These are phyloP conservation scores for Thermothielavioides terrestris DNA, from an alignment of 495 filamentous ascomycete species.

Conservation along the genomic window DNA sequence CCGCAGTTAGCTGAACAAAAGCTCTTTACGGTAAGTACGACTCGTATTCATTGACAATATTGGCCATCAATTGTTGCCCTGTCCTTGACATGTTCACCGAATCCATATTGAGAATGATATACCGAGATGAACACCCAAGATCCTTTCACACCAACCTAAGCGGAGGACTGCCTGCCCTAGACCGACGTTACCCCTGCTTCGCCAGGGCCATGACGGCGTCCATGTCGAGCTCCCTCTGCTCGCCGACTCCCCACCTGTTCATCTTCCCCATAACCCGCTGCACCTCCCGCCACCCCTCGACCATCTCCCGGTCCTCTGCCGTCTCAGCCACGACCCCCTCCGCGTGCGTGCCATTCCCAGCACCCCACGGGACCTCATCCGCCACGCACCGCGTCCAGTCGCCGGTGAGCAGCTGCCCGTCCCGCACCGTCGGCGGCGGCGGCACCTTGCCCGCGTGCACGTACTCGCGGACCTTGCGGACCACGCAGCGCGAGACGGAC, in stretches of 20 bases:
- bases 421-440: constrained; percentile 23
- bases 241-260: neutral
- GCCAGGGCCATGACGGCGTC: neutral
- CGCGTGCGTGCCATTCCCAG: neutral
- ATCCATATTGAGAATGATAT: too few species aligned
- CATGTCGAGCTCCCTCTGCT: neutral
- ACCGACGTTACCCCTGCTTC: neutral
- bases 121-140: too few species aligned
- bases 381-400: constrained; percentile 35
- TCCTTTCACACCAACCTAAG: too few species aligned
- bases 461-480: constrained; percentile 31
- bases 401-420: constrained; percentile 20
- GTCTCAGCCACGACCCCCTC: neutral
- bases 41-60: too few species aligned
- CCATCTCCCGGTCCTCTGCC: neutral
- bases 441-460: constrained; percentile 33
- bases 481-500: constrained; percentile 33
- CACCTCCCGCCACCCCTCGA: neutral
- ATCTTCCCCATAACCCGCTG: neutral
- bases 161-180: too few species aligned
- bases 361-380: constrained; percentile 28
- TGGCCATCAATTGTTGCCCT: too few species aligned
- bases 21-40: too few species aligned
- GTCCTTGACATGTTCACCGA: too few species aligned
- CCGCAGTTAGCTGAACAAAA: too few species aligned